These are phyloP conservation scores for Boechera stricta DNA, from an alignment of 345 rosid species.

Conservation along the genomic window DNA sequence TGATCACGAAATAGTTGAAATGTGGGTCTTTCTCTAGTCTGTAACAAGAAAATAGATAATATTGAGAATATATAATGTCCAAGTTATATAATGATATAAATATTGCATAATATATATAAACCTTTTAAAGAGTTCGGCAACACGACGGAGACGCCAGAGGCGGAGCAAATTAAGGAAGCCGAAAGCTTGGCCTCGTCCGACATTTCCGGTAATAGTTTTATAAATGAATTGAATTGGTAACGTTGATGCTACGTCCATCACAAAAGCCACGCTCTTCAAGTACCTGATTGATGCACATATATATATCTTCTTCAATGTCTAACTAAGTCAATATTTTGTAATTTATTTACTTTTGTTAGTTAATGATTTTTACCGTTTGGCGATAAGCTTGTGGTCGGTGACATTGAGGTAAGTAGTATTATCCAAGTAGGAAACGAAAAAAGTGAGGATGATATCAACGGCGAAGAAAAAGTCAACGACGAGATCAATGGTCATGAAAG, in stretches of 20 bases:
- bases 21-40: slow-evolving; percentile 88
- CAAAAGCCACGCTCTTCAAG: slow-evolving; percentile 59
- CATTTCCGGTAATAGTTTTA: slow-evolving; percentile 53
- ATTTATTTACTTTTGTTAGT: no score
- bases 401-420: slow-evolving; percentile 74
- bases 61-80: not conserved
- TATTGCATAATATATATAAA: slow-evolving; percentile 13
- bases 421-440: slow-evolving; percentile 91
- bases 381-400: slow-evolving; percentile 79
- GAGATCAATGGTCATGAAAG: slow-evolving; percentile 61
- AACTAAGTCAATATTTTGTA: no score
- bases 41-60: slow-evolving; percentile 21
- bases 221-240: slow-evolving; percentile 67
- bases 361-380: slow-evolving; percentile 48
- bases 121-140: slow-evolving; percentile 77
- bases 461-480: slow-evolving; percentile 82
- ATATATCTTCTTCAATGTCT: not conserved
- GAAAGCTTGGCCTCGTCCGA: slow-evolving; percentile 50
- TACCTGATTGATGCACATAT: slow-evolving; percentile 46
- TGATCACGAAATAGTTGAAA: slow-evolving; percentile 73
- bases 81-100: not conserved
- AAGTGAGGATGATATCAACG: slow-evolving; percentile 76
- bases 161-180: slow-evolving; percentile 85
- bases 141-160: slow-evolving; percentile 93
- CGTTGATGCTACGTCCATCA: slow-evolving; percentile 89